phyloP scores from a whole-genome alignment of 345 rosid genomes.

The Camelina neglecta region DNA sequence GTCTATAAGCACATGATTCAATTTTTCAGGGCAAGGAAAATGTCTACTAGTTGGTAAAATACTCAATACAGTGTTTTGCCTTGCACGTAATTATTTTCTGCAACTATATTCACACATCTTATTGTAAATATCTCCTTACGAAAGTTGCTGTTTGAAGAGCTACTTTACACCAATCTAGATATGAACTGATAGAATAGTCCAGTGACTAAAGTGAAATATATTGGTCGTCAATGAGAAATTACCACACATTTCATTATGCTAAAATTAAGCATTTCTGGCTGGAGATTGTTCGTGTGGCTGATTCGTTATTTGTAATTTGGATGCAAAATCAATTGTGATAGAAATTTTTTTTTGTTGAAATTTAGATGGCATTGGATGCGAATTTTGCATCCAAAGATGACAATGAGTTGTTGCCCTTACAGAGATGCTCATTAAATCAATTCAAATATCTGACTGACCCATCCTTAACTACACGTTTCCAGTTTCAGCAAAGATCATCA shows the following conservation, averaged over 20 bases:
- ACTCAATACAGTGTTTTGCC: not conserved
- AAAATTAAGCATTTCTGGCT: too few relatives aligned
- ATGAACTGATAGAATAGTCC: not conserved
- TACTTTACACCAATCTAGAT: not conserved
- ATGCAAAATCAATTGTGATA: not conserved
- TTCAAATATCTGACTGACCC: not conserved
- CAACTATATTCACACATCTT: not conserved
- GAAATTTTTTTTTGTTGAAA: too few relatives aligned
- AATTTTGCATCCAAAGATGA: too few relatives aligned
- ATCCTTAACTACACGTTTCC: not conserved
- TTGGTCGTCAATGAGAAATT: not conserved
- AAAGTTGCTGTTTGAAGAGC: not conserved
- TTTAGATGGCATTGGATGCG: too few relatives aligned
- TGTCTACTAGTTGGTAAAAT: conserved; percentile 50
- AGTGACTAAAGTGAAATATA: not conserved
- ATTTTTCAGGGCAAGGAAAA: conserved; percentile 63
- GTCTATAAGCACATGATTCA: conserved; percentile 59
- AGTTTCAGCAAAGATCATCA: not conserved
- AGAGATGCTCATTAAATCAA: not conserved
- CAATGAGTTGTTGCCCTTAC: too few relatives aligned
- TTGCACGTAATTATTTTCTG: conserved; percentile 9
- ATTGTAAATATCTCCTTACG: conserved; percentile 13
- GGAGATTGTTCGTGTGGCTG: not conserved
- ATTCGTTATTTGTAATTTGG: not conserved
- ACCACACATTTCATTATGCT: not conserved